A percentile compares a stretch with the other conserved stretches of the same genome.
phyloP scores from a whole-genome alignment of 2,329 filamentous ascomycete genomes.

The Penicillium frequentans region DNA sequence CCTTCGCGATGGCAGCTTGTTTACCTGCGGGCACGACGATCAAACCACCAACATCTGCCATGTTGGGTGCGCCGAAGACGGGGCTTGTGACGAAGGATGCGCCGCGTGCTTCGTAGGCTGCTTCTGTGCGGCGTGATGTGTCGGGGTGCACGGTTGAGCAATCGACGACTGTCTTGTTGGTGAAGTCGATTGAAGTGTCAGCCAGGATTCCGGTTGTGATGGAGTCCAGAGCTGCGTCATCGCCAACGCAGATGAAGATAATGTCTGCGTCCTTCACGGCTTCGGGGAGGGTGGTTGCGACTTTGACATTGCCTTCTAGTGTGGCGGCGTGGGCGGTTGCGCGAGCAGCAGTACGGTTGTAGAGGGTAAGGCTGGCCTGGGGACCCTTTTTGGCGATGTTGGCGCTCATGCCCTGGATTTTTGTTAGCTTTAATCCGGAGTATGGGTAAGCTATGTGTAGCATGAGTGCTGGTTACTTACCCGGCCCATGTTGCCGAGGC shows the following conservation, averaged over 20 bases:
- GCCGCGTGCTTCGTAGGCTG: constrained; percentile 57
- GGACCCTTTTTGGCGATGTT: constrained; percentile 78
- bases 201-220: constrained; percentile 59
- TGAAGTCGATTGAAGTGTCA: constrained; percentile 49
- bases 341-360: constrained; percentile 73
- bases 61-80: constrained; percentile 44
- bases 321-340: constrained; percentile 63
- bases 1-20: constrained; percentile 58
- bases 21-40: constrained; percentile 73
- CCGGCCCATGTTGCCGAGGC: constrained; percentile 84
- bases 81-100: constrained; percentile 74
- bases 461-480: constrained; percentile 49
- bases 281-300: constrained; percentile 64
- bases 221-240: constrained; percentile 70
- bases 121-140: constrained; percentile 67
- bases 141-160: constrained; percentile 87
- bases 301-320: constrained; percentile 60
- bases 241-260: constrained; percentile 77
- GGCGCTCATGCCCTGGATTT: constrained; percentile 72
- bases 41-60: constrained; percentile 64
- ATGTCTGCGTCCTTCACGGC: constrained; percentile 70
- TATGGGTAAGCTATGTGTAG: background rate
- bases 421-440: background rate
- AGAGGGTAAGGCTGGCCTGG: constrained; percentile 69
- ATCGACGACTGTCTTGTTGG: constrained; percentile 78